Evolutionary conservation across 106 monocot species (phyloP), one percentile per base, ranked within the genome.

Genomic region (Xerophyta viscosa): DNA sequence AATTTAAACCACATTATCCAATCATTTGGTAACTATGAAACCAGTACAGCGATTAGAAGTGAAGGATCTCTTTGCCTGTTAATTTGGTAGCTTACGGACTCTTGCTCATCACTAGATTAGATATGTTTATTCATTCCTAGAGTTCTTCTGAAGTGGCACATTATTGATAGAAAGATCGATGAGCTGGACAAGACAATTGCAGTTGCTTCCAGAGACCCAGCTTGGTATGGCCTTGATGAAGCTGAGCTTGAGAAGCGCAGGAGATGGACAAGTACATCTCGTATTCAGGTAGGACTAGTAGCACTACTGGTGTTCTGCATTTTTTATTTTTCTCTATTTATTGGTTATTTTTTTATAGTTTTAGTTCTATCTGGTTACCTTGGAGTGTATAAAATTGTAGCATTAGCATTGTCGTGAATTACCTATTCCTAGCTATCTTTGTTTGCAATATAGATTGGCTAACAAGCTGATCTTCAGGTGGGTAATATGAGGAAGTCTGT

Each of bases 201-300:
- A 54, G 93, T 94, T 17, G 93, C 93, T 57, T 63, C 78, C 47
- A 83, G 71, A 66, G 84, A 94, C 72, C 93, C 93, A 57, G 54
- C 76, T 44, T 77, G 72, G 70, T 94, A 88, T 83, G 77, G 75
- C 24, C 84, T 94, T 55, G 75, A 88, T 62, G 88, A 73, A 58
- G 68, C 66, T 28, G 93, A 94, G 52, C 80, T 94, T 68, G 80
- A 75, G 20, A 80, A 64, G 61, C 73, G 93, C 26, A 67, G 64
- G 37, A 80, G 67, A 62, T 94, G 88, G 87, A 84, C 77, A 23
- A 57, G 23, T 27, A 69, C 61, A 50, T 80, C 88, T 43, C 93
- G 57, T 69, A 81, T 59, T 27, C 80, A 84, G 77, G 93, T 94
- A 62, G 39, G 31, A 6, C 18, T 11, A 36, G 12, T 11, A 11